Evolutionary conservation across 257 asterid species (phyloP).

Genomic region (Solanum megistacrolobum): DNA sequence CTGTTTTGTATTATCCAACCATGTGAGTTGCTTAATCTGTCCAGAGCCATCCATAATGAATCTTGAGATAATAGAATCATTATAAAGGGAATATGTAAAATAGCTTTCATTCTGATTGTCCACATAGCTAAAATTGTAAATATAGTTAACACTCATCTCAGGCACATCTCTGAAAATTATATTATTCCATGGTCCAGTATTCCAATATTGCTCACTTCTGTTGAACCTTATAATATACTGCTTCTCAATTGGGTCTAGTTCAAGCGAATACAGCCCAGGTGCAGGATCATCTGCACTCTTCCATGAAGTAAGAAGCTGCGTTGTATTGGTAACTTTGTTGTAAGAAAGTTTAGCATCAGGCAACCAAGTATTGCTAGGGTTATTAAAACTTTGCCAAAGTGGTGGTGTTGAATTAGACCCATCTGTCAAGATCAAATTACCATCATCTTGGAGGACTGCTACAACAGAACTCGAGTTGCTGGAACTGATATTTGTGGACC

Average conservation of each 20-base stretch:
- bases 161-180: slow-evolving; percentile 46
- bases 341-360: slow-evolving; percentile 55
- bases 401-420: slow-evolving; percentile 9
- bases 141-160: slow-evolving; percentile 18
- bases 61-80: slow-evolving; percentile 11
- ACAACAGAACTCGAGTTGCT: slow-evolving; percentile 16
- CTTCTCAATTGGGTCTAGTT: slow-evolving; percentile 28
- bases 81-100: slow-evolving; percentile 21
- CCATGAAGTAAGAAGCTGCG: slow-evolving; percentile 65
- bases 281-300: slow-evolving; percentile 68
- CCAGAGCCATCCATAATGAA: slow-evolving; percentile 35
- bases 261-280: slow-evolving; percentile 56
- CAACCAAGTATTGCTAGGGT: slow-evolving; percentile 57
- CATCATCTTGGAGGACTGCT: slow-evolving; percentile 52
- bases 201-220: slow-evolving; percentile 35
- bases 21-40: slow-evolving; percentile 23
- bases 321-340: slow-evolving; percentile 27
- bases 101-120: slow-evolving; percentile 25
- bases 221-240: slow-evolving; percentile 53
- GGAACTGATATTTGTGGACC: slow-evolving; percentile 44
- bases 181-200: slow-evolving; percentile 63
- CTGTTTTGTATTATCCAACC: slow-evolving; percentile 8
- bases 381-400: slow-evolving; percentile 59
- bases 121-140: slow-evolving; percentile 19
- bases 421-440: slow-evolving; percentile 49